These are phyloP conservation scores for Aaosphaeria pasadenensis DNA, from an alignment of 2,329 filamentous ascomycete genomes.

Conservation along the genomic window DNA sequence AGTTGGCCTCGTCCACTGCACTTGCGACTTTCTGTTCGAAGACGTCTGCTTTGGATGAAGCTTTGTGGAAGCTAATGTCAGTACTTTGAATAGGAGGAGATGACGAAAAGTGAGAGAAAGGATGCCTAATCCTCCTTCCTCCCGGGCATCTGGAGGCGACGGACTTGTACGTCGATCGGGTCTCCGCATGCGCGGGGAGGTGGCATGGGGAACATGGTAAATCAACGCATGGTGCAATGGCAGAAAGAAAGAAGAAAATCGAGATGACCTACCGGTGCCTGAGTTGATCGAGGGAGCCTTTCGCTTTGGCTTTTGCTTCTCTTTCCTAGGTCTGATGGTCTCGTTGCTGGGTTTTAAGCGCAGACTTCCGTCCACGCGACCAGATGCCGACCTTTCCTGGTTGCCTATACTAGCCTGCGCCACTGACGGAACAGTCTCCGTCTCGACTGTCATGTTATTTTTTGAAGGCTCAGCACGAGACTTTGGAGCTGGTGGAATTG, in stretches of 20 bases:
- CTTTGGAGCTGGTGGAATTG: constrained; percentile 62
- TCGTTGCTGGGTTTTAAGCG: constrained; percentile 89
- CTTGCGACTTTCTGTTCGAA: constrained; percentile 97
- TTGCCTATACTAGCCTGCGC: constrained; percentile 72
- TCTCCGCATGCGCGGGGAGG: constrained; percentile 24
- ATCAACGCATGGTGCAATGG: background rate
- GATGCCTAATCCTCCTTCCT: constrained; percentile 6
- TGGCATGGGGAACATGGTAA: constrained; percentile 28
- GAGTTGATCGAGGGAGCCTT: constrained; percentile 71
- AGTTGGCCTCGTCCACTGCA: constrained; percentile 92
- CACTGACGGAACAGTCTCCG: constrained; percentile 89
- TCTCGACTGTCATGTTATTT: constrained; percentile 95
- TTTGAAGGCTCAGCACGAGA: constrained; percentile 73
- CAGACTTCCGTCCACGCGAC: constrained; percentile 69
- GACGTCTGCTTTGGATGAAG: constrained; percentile 93
- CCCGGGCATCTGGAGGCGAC: constrained; percentile 5
- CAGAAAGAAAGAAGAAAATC: constrained; percentile 18
- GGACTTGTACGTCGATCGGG: constrained; percentile 4
- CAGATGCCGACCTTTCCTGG: constrained; percentile 55
- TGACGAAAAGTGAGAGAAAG: constrained; percentile 13
- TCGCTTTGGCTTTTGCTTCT: constrained; percentile 75
- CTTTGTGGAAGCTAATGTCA: constrained; percentile 48
- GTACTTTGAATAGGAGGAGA: constrained; percentile 35
- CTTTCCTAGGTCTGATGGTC: constrained; percentile 91
- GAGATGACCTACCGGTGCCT: constrained; percentile 65